Evolutionary conservation across 345 rosid species (phyloP).

Genomic region (Citrus sinensis): DVS_A1.0 CM039167.1:6935001-6935500

Average conservation of each 20-base stretch:
- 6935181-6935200: too few species aligned
- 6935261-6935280: conserved; percentile 6
- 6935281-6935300: not conserved
- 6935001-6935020: not conserved
- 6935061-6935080: not conserved
- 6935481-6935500: not conserved
- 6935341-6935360: conserved; percentile 8
- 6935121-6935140: too few species aligned
- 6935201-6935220: not conserved
- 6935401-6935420: not conserved
- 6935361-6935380: not conserved
- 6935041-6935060: not conserved
- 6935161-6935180: too few species aligned
- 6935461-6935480: not conserved
- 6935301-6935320: conserved; percentile 3
- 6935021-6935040: not conserved
- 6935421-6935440: not conserved
- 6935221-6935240: conserved; percentile 6
- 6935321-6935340: conserved; percentile 10
- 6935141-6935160: too few species aligned
- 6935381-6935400: not conserved
- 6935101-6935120: not conserved
- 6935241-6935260: conserved; percentile 6
- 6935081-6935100: not conserved
- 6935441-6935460: not conserved